Conservation (phyloP, 2,329 filamentous ascomycete genomes). For the Fusarium chlamydosporum region DNA sequence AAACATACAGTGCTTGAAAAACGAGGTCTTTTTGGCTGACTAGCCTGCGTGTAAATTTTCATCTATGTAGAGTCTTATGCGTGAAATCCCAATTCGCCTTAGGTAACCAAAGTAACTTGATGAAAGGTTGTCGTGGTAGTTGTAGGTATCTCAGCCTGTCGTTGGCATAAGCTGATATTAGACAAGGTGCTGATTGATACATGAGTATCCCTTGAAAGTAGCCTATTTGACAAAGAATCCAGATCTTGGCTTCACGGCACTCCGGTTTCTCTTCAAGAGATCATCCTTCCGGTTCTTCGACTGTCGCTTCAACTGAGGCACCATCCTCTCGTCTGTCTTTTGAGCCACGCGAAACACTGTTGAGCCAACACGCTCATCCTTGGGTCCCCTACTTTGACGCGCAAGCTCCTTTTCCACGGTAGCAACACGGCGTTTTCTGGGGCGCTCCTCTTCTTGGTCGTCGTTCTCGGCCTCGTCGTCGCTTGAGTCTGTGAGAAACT, state of each 20-base stretch:
- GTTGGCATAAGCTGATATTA: constrained; percentile 28
- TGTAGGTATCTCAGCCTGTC: constrained; percentile 8
- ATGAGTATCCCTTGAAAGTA: background rate
- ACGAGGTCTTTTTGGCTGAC: background rate
- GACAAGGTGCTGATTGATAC: constrained; percentile 11
- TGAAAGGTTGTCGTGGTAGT: background rate
- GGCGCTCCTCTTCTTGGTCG: constrained; percentile 43
- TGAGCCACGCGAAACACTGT: constrained; percentile 68
- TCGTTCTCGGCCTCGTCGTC: constrained; percentile 57
- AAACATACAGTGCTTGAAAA: background rate
- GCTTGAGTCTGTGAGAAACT: constrained; percentile 66
- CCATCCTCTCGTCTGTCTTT: constrained; percentile 62
- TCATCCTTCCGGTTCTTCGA: constrained; percentile 60
- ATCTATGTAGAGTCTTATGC: background rate
- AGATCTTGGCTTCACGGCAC: constrained; percentile 53
- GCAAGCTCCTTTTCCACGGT: constrained; percentile 57
- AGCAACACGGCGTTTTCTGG: constrained; percentile 63
- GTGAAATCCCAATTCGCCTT: background rate
- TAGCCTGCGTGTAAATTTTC: background rate
- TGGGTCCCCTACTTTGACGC: constrained; percentile 57
- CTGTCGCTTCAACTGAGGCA: constrained; percentile 63
- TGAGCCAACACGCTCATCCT: constrained; percentile 65
- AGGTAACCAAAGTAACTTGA: background rate
- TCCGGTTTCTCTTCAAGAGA: constrained; percentile 63
- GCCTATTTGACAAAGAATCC: constrained; percentile 60